These are phyloP conservation scores for Haematococcus sp. DNA, from an alignment of 139 green algal genomes.

Conservation along the genomic window DNA sequence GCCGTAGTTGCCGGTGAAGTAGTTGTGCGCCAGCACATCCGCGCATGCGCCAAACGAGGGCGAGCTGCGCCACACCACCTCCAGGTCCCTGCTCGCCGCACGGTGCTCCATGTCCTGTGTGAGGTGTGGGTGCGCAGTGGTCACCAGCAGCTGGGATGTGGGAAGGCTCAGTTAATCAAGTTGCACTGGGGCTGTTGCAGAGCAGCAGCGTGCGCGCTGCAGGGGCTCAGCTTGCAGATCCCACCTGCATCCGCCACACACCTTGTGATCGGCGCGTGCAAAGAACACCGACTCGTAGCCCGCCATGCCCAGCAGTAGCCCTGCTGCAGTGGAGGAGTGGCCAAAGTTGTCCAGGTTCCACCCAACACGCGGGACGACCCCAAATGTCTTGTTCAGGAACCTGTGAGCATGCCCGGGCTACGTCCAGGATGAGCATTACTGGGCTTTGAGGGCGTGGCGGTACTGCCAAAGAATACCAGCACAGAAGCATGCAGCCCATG, in stretches of 20 bases:
- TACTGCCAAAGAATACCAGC: too few species aligned
- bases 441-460: too few species aligned
- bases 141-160: slow-evolving; percentile 1
- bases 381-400: slow-evolving; percentile 68
- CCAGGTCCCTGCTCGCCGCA: slow-evolving; percentile 29
- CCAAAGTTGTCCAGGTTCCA: slow-evolving; percentile 95
- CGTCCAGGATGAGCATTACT: too few species aligned
- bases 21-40: slow-evolving; percentile 60
- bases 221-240: too few species aligned
- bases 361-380: slow-evolving; percentile 47
- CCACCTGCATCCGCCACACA: too few species aligned
- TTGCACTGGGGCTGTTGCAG: too few species aligned
- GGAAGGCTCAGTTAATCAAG: too few species aligned
- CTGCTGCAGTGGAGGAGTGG: slow-evolving; percentile 78
- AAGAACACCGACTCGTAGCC: slow-evolving; percentile 87
- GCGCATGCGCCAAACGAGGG: slow-evolving; percentile 45
- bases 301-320: slow-evolving; percentile 58
- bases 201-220: too few species aligned
- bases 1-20: slow-evolving; percentile 67
- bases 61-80: slow-evolving; percentile 76
- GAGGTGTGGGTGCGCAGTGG: neutral
- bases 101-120: slow-evolving; percentile 20
- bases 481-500: too few species aligned
- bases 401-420: too few species aligned
- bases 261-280: slow-evolving; percentile 79